A percentile compares a stretch with the other conserved stretches of the same genome.
These are phyloP conservation scores for Volvox carteri DNA, from an alignment of 163 green algal species.

Conservation along the genomic window DNA sequence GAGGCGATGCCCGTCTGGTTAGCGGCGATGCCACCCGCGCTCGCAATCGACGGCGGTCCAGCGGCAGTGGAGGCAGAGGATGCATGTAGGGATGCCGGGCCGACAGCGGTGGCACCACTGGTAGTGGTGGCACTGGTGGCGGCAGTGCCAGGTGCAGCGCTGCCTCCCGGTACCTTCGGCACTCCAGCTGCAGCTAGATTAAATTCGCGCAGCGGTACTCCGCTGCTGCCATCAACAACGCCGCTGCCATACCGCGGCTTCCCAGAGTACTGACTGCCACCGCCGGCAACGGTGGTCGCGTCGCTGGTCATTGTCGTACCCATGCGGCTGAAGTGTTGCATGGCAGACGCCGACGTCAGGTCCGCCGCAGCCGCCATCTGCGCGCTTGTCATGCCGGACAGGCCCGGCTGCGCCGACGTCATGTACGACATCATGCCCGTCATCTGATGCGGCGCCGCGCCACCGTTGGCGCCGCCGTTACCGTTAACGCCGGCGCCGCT, in stretches of 20 bases:
- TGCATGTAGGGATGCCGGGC: not conserved
- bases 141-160: not conserved
- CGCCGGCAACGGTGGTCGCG: slow-evolving; percentile 28
- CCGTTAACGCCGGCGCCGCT: not conserved
- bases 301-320: slow-evolving; percentile 47
- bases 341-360: slow-evolving; percentile 35
- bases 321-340: slow-evolving; percentile 28
- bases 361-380: slow-evolving; percentile 48
- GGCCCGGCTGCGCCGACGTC: slow-evolving; percentile 31
- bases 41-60: slow-evolving; percentile 42
- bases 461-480: not conserved
- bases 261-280: slow-evolving; percentile 24
- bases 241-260: not conserved
- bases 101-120: slow-evolving; percentile 40
- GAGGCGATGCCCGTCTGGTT: not conserved
- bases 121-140: slow-evolving; percentile 13
- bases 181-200: slow-evolving; percentile 1
- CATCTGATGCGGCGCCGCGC: too few relatives aligned
- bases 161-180: not conserved
- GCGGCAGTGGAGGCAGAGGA: slow-evolving; percentile 41
- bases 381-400: slow-evolving; percentile 35
- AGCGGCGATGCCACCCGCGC: not conserved
- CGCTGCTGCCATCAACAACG: not conserved
- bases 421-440: slow-evolving; percentile 42
- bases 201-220: not conserved